Conservation (phyloP, 2,329 filamentous ascomycete genomes). For the Incumbomyces lentus region DNA sequence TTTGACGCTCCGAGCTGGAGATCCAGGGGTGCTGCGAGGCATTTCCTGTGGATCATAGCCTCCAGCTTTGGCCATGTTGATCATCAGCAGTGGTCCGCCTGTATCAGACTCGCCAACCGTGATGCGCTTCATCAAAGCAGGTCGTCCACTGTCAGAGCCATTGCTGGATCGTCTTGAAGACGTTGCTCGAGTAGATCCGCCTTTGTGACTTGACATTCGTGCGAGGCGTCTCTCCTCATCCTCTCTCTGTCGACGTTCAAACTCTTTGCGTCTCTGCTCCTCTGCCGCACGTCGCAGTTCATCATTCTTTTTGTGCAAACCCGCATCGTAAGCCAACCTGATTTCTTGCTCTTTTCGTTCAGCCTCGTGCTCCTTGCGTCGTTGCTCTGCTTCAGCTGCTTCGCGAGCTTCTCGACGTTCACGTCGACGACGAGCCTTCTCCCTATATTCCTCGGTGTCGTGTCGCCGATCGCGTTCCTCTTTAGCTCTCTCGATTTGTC, state of each 20-base stretch:
- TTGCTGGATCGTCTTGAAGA: conserved; percentile 2
- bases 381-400: conserved; percentile 15
- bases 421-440: conserved; percentile 12
- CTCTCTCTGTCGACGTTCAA: conserved; percentile 3
- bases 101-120: conserved; percentile 32
- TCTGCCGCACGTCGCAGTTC: conserved; percentile 12
- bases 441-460: conserved; percentile 16
- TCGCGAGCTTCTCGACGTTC: conserved; percentile 12
- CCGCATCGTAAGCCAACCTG: conserved; percentile 10
- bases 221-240: not conserved
- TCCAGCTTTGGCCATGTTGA: conserved; percentile 24
- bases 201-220: not conserved
- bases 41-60: conserved; percentile 4
- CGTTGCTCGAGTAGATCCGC: not conserved
- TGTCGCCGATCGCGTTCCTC: conserved; percentile 21
- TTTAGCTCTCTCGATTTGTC: conserved; percentile 22
- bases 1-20: not conserved
- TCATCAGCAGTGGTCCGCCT: conserved; percentile 28
- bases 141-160: conserved; percentile 2
- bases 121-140: conserved; percentile 21
- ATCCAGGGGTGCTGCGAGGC: not conserved
- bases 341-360: conserved; percentile 11
- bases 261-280: conserved; percentile 17
- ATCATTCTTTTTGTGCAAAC: conserved; percentile 10
- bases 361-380: conserved; percentile 19